Evolutionary conservation across 192 early-diverging fungal species (phyloP).

Genomic region (Backusella sp.): DNA sequence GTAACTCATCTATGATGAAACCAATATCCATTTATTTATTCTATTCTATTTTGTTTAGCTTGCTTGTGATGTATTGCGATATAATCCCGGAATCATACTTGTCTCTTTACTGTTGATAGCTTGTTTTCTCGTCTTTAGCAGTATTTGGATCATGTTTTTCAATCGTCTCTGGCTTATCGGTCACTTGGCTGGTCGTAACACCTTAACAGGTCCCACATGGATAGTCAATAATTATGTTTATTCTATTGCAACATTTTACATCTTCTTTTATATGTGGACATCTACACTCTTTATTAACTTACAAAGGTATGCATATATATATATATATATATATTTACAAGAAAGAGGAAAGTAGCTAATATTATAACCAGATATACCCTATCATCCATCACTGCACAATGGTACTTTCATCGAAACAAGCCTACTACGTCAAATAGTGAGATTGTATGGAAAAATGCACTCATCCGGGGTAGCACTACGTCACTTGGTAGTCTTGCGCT

Average conservation of each 20-base stretch:
- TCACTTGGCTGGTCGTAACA: slow-evolving; percentile 16
- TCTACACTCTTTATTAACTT: slow-evolving; percentile 66
- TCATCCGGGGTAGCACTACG: slow-evolving; percentile 48
- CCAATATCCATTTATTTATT: background rate
- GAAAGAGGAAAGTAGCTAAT: background rate
- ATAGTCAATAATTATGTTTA: slow-evolving; percentile 49
- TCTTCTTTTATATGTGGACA: slow-evolving; percentile 79
- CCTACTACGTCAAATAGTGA: slow-evolving; percentile 20
- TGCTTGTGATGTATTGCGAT: slow-evolving; percentile 68
- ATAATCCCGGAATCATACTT: slow-evolving; percentile 67
- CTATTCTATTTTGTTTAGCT: slow-evolving; percentile 42
- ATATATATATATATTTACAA: background rate
- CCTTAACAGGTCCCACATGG: slow-evolving; percentile 40
- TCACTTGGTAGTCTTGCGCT: slow-evolving; percentile 69
- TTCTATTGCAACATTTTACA: slow-evolving; percentile 51
- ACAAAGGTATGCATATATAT: slow-evolving; percentile 48
- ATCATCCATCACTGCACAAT: slow-evolving; percentile 71
- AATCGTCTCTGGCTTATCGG: slow-evolving; percentile 64
- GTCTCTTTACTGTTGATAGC: slow-evolving; percentile 57
- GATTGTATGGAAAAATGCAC: slow-evolving; percentile 42
- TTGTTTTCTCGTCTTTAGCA: slow-evolving; percentile 59
- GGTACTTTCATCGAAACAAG: slow-evolving; percentile 66
- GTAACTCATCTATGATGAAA: slow-evolving; percentile 17
- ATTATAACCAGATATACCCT: slow-evolving; percentile 52
- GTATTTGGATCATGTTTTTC: slow-evolving; percentile 68